Base-by-base conservation (phyloP, 1,284 basidiomycete species). In the Paramarasmius palmivorus region DNA sequence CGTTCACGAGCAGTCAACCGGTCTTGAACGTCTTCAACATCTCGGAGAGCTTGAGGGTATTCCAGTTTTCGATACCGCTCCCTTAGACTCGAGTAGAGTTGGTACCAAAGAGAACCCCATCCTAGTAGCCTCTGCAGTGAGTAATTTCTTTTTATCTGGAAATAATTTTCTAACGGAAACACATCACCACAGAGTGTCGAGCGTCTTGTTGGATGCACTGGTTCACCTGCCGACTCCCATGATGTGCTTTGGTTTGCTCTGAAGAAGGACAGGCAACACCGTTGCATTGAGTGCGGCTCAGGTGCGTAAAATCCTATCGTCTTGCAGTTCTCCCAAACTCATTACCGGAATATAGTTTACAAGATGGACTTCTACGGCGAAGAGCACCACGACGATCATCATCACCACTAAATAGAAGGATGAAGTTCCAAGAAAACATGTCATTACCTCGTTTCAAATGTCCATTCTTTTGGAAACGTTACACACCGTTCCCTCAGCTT, bases 11-110 rank as follows among this genome's bases (percentile, higher is more conserved):
- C 96, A 99, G 76, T 84, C 95, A 26, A 99, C 96, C 61, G 95
- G 96, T 86, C 81, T 98, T 57, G 95, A 98, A 75, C 92, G 96
- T 73, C 86, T 95, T 69, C 93, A 99, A 76, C 78, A 97, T 49
- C 75, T 98, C 56, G 93, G 92, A 66, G 88, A 92, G 62, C 78
- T 95, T 66, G 85, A 95, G 74, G 95, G 95, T 54, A 75, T 93
- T 50, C 88, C 94, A 44, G 86, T 95, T 53, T 99, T 98, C 78
- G 95, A 98, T 74, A 82, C 89, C 70, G 82, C 84, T 61, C 92
- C 95, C 44, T 82, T 98, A 59, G 87, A 94, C 68, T 78, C 94
- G 59, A 89, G 86, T 73, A 85, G 92, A 66, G 73, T 95, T 68
- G 96, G 96, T 60, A 98, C 96, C 50, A 81, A 91, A 65, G 81